Conservation (phyloP, 371 early-diverging fungal genomes). For the Syncephalastrum contaminatum region DNA sequence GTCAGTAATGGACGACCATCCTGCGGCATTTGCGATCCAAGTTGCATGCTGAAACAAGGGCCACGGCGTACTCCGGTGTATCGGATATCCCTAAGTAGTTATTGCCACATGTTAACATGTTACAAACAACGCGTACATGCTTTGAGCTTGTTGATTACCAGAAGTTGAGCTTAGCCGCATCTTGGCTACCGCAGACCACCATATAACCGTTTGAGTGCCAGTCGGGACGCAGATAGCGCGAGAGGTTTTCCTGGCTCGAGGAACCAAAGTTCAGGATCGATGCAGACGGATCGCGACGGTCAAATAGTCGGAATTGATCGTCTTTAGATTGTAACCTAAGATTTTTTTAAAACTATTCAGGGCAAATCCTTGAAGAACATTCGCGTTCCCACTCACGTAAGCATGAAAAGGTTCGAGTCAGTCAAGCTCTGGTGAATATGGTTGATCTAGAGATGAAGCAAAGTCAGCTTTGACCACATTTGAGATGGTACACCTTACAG, state of each 20-base stretch:
- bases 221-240: conserved; percentile 35
- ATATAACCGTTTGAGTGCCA: conserved; percentile 40
- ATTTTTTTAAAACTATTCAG: not conserved
- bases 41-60: conserved; percentile 18
- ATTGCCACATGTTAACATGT: not conserved
- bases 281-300: conserved; percentile 18
- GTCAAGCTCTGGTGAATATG: conserved; percentile 17
- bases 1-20: conserved; percentile 13
- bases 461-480: not conserved
- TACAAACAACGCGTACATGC: not conserved
- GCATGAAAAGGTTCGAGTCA: conserved; percentile 18
- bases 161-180: conserved; percentile 29
- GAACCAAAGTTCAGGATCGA: conserved; percentile 32
- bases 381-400: conserved; percentile 14
- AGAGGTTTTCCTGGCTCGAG: conserved; percentile 27
- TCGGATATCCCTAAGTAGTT: conserved; percentile 25
- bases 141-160: conserved; percentile 17
- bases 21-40: conserved; percentile 7
- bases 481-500: conserved; percentile 12
- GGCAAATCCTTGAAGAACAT: too few relatives aligned
- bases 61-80: conserved; percentile 23
- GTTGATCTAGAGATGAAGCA: conserved; percentile 14
- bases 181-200: conserved; percentile 33
- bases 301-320: conserved; percentile 33
- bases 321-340: conserved; percentile 9